phyloP scores from a whole-genome alignment of 192 early-diverging fungal genomes.

The Gamsiella multidivaricata region DNA sequence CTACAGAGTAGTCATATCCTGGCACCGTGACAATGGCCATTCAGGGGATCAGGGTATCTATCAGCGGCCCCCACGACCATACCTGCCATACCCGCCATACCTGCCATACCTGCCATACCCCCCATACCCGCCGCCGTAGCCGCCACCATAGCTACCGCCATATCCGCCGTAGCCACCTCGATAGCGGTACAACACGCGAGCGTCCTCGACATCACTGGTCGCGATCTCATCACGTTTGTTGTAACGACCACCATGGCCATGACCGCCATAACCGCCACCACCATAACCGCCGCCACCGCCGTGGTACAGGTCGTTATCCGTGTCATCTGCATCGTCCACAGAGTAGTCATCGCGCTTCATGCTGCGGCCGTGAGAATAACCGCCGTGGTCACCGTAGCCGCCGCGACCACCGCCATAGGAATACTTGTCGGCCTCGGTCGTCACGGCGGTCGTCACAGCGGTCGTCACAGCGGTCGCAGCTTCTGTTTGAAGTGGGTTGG shows the following conservation, averaged over 20 bases:
- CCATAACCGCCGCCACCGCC: background rate
- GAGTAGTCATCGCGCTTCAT: no score
- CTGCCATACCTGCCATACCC: background rate
- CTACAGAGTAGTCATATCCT: no score
- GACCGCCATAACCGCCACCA: background rate
- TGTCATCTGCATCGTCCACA: no score
- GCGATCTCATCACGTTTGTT: slow-evolving; percentile 7
- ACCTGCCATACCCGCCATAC: no score
- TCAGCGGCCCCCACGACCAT: no score
- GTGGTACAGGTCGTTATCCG: no score
- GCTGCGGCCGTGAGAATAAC: background rate
- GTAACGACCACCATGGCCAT: background rate
- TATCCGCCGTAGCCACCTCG: background rate
- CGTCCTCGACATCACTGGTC: background rate
- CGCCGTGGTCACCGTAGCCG: background rate
- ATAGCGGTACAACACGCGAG: background rate
- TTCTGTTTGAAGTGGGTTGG: background rate
- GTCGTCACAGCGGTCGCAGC: background rate
- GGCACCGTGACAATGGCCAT: no score
- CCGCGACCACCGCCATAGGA: background rate
- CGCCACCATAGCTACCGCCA: background rate
- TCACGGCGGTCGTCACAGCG: background rate
- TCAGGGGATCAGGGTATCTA: no score
- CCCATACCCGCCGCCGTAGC: background rate
- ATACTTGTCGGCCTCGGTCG: background rate